Evolutionary conservation across 352 stramenopile genomes (phyloP), one percentile per base, ranked within the genome.

Genomic region (Pythium dissotocum): DNA sequence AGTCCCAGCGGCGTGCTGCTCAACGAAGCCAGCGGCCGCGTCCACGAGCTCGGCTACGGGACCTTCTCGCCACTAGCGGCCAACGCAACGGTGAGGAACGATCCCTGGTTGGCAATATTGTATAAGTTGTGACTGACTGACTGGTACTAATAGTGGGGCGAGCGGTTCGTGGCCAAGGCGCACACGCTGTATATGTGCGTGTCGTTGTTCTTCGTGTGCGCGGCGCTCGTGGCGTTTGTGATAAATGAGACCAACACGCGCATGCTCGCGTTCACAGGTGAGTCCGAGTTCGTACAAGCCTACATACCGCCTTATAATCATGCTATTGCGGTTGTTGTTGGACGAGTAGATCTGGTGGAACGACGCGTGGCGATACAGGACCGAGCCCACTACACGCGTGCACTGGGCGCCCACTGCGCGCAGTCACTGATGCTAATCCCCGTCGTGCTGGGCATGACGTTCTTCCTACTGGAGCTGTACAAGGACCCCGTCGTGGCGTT

Each of bases 381-480:
- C 44, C 85, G 58, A 14, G 28, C 18, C 1, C 28, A 67, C 9
- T 53, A 52, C 40, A 58, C 38, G 21, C 51, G 51, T 21, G 64
- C 49, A 85, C 1, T 83, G 94, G 33, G 71, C 68, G n/a, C 82
- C 2, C 95, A 98, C 77, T 87, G 98, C 28, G 80, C 93, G 3
- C 89, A 98, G 62, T 98, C 89, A 63, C 64, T 98, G 16, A 88
- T 98, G 42, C 97, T 98, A 71, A 88, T 98, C 13, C 95, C 96
- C 10, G 88, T 99, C 16, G 92, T 98, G 85, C 75, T 99, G 13
- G 97, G 97, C 2, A 97, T 98, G 77, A 80, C 98, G 26, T 98
- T 98, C 67, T 99, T 98, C 77, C 66, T 99, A 35, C 97, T 98
- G 72, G 95, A 98, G 69, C 82, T 97, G 58, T 98, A 98, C 83